Evolutionary conservation across 257 asterid species (phyloP), one percentile per base, ranked within the genome.

Genomic region (Paulownia fortunei): DNA sequence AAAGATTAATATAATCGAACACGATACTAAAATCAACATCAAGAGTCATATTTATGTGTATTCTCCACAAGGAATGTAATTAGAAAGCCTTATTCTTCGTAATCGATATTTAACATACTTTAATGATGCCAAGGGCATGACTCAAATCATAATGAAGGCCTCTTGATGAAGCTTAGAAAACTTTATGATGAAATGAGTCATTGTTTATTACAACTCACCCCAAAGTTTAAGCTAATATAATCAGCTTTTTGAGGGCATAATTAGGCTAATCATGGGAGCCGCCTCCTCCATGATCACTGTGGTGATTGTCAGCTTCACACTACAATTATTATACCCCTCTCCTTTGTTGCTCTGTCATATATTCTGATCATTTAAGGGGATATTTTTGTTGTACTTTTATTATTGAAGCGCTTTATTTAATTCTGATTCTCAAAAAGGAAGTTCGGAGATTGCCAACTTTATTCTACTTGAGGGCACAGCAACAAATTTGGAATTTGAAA

Each of bases 221-320:
- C 32, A 67, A 77, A 56, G 64, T 16, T 37, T 15, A 68, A 21
- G 81, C 75, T 66, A 75, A 74, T 66, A 44, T n/a, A 69, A 59
- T 30, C 13, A 69, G 39, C 61, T 46, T 36, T 54, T 72, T 5
- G 19, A 12, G 41, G 69, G 41, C 9, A 72, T 32, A 21, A 54
- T 36, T 21, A 69, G 73, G 73, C 11, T 37, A 24, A 73, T 58
- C 6, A 59, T 58, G 21, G 6, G 77, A 41, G 82, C 82, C 82
- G 86, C 86, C 86, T 78, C 44, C 75, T 82, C 86, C 86, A 82
- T 69, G 13, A 82, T 74, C 76, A 62, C 74, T 49, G 63, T 41
- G 67, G 71, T 78, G 80, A 75, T 42, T 73, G 80, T 65, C 79
- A 77, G 36, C 73, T 77, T 72, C 80, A 49, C 72, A 68, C 65